These are phyloP conservation scores for Barnettozyma sp. DNA, from an alignment of 805 yeast species.

Conservation along the genomic window DNA sequence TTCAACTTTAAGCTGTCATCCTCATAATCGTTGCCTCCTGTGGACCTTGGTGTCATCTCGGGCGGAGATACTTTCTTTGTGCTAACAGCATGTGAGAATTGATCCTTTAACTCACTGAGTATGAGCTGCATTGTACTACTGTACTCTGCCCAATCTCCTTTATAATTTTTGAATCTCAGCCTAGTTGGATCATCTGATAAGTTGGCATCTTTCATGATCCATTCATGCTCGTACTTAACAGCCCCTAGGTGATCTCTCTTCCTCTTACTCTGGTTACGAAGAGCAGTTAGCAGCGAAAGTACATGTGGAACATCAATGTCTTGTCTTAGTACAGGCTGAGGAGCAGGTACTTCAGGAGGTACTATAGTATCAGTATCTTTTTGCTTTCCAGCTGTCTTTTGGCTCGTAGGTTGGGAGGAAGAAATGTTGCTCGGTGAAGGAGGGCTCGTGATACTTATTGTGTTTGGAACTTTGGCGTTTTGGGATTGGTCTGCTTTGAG, in stretches of 20 bases:
- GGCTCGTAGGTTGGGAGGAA: neutral
- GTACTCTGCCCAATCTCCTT: slow-evolving; percentile 25
- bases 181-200: slow-evolving; percentile 17
- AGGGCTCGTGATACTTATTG: no score
- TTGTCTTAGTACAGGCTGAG: slow-evolving; percentile 14
- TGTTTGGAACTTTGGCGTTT: neutral
- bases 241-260: slow-evolving; percentile 17
- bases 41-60: no score
- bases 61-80: no score
- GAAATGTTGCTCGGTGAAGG: neutral
- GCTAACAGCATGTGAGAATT: neutral
- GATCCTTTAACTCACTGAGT: slow-evolving; percentile 1
- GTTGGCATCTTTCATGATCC: slow-evolving; percentile 10
- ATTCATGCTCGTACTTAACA: slow-evolving; percentile 14
- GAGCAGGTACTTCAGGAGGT: neutral
- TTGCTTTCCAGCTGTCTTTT: neutral
- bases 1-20: neutral
- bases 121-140: slow-evolving; percentile 14
- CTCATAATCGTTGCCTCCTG: neutral
- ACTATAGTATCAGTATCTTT: neutral
- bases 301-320: slow-evolving; percentile 24
- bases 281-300: slow-evolving; percentile 11
- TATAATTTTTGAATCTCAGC: slow-evolving; percentile 22
- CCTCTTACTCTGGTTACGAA: slow-evolving; percentile 9
- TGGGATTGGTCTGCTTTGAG: neutral